Evolutionary conservation across 169 alveolate genomes (phyloP), one percentile per base, ranked within the genome.

Genomic region (Theileria orientalis): DNA sequence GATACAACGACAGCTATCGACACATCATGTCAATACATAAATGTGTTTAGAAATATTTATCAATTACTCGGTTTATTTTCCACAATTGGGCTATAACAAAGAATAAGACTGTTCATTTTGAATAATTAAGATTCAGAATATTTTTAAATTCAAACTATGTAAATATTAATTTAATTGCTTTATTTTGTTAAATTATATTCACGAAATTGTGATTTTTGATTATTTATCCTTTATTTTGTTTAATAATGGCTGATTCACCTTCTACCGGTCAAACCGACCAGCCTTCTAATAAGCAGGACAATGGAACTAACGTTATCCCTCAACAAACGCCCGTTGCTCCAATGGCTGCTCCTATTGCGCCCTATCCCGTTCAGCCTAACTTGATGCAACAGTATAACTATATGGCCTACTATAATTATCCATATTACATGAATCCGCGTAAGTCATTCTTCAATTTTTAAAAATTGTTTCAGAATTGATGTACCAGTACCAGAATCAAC

Each of bases 321-420:
- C 66, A 6, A 8, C 66, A n/a, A 2, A n/a, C 7, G 23, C 66
- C 66, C 21, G 21, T 56, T 23, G 37, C 32, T 40, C 66, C 37
- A 29, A 33, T 27, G n/a, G 21, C 37, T 25, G 21, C 16, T 56
- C 66, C 66, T 23, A 32, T 27, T 23, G 25, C 41, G 32, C 37
- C 32, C 1, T 56, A 56, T 13, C 72, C 76, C 21, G 59, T 32
- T 49, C 63, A 68, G 47, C 49, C 41, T 1, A 32, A 32, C 41
- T 27, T 54, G 66, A 68, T 68, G 29, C 76, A 23, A 16, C 76
- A 68, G 32, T 68, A 68, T 32, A 68, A 54, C 56, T 68, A 68
- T 29, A 8, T 52, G 33, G 27, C 35, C 60, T 68, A 68, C 51
- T 68, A 68, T 71, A 68, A 68, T 51, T 51, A 68, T 8, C 41